A percentile compares a stretch with the other conserved stretches of the same genome.
phyloP scores from a whole-genome alignment of 140 eudicot species.

The Anethum foeniculum region DNA sequence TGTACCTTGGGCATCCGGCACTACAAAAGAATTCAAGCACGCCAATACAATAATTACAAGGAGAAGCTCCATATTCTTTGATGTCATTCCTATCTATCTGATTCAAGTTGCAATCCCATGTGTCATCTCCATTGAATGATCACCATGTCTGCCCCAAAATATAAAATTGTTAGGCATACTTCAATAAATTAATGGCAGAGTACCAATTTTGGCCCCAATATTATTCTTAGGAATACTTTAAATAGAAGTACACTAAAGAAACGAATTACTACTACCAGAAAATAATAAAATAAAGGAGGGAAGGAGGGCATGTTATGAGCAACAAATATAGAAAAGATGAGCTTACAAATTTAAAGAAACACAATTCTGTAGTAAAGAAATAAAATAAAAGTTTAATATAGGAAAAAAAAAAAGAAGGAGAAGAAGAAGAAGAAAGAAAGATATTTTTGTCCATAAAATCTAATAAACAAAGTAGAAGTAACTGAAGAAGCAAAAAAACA shows the following conservation, averaged over 20 bases:
- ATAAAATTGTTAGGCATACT: not conserved
- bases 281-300: not conserved
- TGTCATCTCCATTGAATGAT: slow-evolving; percentile 4
- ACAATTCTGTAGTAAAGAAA: too few species aligned
- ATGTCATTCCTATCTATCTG: slow-evolving; percentile 14
- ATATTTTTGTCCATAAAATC: not conserved
- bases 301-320: not conserved
- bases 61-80: slow-evolving; percentile 42
- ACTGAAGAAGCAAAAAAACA: not conserved
- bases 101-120: slow-evolving; percentile 11
- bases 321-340: not conserved
- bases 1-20: slow-evolving; percentile 80
- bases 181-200: not conserved
- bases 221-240: not conserved
- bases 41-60: slow-evolving; percentile 33
- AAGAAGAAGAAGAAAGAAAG: not conserved
- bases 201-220: not conserved
- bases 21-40: slow-evolving; percentile 35
- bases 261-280: not conserved
- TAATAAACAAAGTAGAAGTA: not conserved
- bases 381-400: too few species aligned
- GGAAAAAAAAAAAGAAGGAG: too few species aligned
- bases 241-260: not conserved
- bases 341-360: not conserved
- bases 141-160: not conserved